These are phyloP conservation scores for Ganoderma lucidum DNA, from an alignment of 1,284 basidiomycete genomes.

Conservation along the genomic window DNA sequence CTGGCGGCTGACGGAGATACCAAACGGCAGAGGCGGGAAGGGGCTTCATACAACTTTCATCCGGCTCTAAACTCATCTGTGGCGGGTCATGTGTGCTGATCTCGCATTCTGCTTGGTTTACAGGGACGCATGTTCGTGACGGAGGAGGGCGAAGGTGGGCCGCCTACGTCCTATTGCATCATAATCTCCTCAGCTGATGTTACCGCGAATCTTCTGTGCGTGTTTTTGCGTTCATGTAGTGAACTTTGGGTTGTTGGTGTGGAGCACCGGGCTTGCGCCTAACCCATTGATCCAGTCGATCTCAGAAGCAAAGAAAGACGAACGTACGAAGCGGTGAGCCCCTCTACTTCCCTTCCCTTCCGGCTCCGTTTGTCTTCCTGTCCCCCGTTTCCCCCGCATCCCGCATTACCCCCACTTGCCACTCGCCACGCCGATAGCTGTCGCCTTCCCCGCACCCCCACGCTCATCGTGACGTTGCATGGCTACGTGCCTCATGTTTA, in stretches of 20 bases:
- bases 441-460: slow-evolving; percentile 3
- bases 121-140: slow-evolving; percentile 67
- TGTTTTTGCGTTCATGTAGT: slow-evolving; percentile 48
- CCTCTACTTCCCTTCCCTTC: slow-evolving; percentile 11
- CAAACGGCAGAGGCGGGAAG: background rate
- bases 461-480: slow-evolving; percentile 4
- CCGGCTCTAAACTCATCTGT: background rate
- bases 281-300: slow-evolving; percentile 80
- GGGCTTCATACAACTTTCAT: background rate
- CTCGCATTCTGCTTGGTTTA: slow-evolving; percentile 8
- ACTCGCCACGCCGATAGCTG: background rate
- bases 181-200: slow-evolving; percentile 20
- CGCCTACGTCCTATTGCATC: background rate
- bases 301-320: slow-evolving; percentile 66
- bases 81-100: background rate
- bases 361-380: background rate
- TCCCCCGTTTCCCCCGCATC: slow-evolving; percentile 1
- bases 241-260: slow-evolving; percentile 84
- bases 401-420: slow-evolving; percentile 1
- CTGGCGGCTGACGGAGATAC: slow-evolving; percentile 2
- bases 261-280: slow-evolving; percentile 85
- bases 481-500: background rate
- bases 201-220: background rate
- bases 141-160: slow-evolving; percentile 67
- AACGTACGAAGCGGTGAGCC: slow-evolving; percentile 64